Percentiles rank a stretch among this genome's conserved stretches.
Conservation (phyloP, 202 grass and related monocot species). For the Setaria italica region DNA sequence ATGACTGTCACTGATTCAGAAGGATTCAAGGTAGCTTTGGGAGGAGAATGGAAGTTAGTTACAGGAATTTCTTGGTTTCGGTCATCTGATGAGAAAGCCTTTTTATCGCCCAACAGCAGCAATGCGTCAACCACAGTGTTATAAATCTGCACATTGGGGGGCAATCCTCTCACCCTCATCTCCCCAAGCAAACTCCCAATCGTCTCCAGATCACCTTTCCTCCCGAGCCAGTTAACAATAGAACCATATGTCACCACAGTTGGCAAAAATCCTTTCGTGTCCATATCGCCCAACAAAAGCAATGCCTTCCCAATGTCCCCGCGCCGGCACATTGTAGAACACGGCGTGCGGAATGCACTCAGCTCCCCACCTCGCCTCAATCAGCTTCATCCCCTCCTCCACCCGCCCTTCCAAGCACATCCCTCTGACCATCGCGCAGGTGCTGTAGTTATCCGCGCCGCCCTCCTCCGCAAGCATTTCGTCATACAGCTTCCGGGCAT, state of each 20-base stretch:
- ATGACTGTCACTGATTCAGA: too few species aligned
- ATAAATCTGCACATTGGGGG: slow-evolving; percentile 66
- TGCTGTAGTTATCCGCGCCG: slow-evolving; percentile 67
- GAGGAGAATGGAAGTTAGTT: too few species aligned
- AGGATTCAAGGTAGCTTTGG: too few species aligned
- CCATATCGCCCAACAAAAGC: slow-evolving; percentile 64
- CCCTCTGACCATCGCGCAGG: slow-evolving; percentile 64
- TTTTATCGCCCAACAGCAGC: too few species aligned
- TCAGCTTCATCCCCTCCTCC: slow-evolving; percentile 65
- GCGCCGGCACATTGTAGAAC: slow-evolving; percentile 64
- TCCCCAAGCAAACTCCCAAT: slow-evolving; percentile 53
- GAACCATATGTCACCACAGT: slow-evolving; percentile 67
- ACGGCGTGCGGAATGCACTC: slow-evolving; percentile 63
- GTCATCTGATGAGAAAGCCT: too few species aligned
- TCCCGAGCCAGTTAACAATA: slow-evolving; percentile 65
- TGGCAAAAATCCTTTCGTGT: slow-evolving; percentile 68
- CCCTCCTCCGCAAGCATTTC: slow-evolving; percentile 62
- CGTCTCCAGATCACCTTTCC: slow-evolving; percentile 55
- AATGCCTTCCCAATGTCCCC: slow-evolving; percentile 54
- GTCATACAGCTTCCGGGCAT: slow-evolving; percentile 59
- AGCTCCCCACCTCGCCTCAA: slow-evolving; percentile 69
- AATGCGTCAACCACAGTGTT: too few species aligned
- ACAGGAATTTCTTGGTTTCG: too few species aligned
- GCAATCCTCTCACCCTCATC: slow-evolving; percentile 63
- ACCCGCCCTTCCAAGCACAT: slow-evolving; percentile 65